These are phyloP conservation scores for Boletus vermiculosoides DNA, from an alignment of 768 basidiomycete genomes.

Conservation along the genomic window DNA sequence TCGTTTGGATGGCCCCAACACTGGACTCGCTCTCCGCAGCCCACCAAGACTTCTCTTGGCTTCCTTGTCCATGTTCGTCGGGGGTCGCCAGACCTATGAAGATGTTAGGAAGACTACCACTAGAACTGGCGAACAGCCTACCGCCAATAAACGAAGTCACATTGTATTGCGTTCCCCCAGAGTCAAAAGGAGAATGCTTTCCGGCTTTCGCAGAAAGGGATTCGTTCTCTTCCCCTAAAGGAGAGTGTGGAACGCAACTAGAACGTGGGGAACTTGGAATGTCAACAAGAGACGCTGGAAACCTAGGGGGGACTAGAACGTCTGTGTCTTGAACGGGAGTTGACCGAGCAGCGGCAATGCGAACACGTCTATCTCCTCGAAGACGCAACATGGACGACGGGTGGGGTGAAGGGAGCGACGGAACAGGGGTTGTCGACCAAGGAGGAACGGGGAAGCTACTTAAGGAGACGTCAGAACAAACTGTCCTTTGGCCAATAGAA, in stretches of 20 bases:
- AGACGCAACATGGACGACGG: slow-evolving; percentile 18
- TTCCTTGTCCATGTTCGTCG: slow-evolving; percentile 10
- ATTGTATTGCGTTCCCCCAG: slow-evolving; percentile 60
- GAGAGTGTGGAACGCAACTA: slow-evolving; percentile 19
- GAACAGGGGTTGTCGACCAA: slow-evolving; percentile 18
- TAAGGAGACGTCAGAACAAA: slow-evolving; percentile 58
- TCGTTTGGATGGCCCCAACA: background rate
- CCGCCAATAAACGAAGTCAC: slow-evolving; percentile 72
- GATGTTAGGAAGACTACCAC: slow-evolving; percentile 4
- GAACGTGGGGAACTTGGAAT: slow-evolving; percentile 16
- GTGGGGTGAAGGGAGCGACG: slow-evolving; percentile 18
- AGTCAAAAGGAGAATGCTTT: slow-evolving; percentile 25
- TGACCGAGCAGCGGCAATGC: slow-evolving; percentile 9
- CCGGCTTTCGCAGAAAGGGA: slow-evolving; percentile 12
- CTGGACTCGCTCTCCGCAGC: slow-evolving; percentile 5
- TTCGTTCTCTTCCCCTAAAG: slow-evolving; percentile 14
- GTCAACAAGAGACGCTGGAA: slow-evolving; percentile 25
- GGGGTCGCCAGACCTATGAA: slow-evolving; percentile 37
- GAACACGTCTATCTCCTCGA: slow-evolving; percentile 23
- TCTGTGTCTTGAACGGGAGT: slow-evolving; percentile 4
- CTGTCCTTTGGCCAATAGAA: slow-evolving; percentile 27
- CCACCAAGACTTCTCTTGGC: slow-evolving; percentile 3
- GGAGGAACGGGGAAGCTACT: slow-evolving; percentile 72
- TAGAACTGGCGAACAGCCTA: slow-evolving; percentile 23
- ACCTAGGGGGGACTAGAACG: slow-evolving; percentile 25